Evolutionary conservation across 1,139 yeast species (phyloP).

Genomic region (Lodderomyces beijingensis): DNA sequence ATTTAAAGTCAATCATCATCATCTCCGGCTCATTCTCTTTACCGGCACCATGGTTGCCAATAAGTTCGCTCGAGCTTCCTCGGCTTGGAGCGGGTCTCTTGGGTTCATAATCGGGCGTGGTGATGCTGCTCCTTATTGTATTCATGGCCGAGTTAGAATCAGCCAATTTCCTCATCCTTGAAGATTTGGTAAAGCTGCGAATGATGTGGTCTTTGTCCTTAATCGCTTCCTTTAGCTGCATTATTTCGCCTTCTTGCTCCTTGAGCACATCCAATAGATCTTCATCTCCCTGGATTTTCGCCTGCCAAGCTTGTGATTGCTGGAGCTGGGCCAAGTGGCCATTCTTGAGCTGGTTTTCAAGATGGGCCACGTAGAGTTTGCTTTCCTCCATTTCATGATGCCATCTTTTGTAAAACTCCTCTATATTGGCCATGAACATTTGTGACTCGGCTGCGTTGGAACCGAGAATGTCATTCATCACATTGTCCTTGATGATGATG

Average conservation of each 20-base stretch:
- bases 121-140: slow-evolving; percentile 3
- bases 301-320: neutral
- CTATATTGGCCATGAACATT: slow-evolving; percentile 41
- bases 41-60: too few relatives aligned
- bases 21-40: slow-evolving; percentile 20
- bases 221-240: slow-evolving; percentile 57
- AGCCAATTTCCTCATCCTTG: slow-evolving; percentile 46
- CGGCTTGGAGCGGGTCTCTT: neutral
- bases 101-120: slow-evolving; percentile 5
- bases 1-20: slow-evolving; percentile 18
- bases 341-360: slow-evolving; percentile 52
- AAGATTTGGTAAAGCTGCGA: slow-evolving; percentile 62
- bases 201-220: slow-evolving; percentile 75
- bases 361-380: slow-evolving; percentile 56
- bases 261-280: slow-evolving; percentile 24
- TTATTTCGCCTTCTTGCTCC: slow-evolving; percentile 69
- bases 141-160: slow-evolving; percentile 19
- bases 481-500: slow-evolving; percentile 49
- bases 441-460: slow-evolving; percentile 31
- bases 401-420: slow-evolving; percentile 42
- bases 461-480: slow-evolving; percentile 47
- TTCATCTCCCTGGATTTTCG: neutral
- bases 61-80: too few relatives aligned
- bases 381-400: slow-evolving; percentile 56
- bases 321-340: neutral